Base-by-base conservation (phyloP, 2,329 filamentous ascomycete species). In the Penicillium olsonii region DNA sequence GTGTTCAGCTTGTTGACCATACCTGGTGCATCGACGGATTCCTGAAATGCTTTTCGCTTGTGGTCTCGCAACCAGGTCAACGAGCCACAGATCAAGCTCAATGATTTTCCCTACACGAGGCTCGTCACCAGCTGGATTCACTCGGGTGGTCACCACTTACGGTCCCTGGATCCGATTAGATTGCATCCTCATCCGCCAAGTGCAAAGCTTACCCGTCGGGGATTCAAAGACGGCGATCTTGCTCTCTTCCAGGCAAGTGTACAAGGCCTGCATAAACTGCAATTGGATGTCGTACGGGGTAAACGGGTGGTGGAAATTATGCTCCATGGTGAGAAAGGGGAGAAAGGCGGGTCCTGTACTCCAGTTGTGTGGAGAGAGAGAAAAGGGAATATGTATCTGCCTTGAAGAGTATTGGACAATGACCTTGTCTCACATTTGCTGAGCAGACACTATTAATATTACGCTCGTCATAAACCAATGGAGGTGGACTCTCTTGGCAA, bases 181-280 rank as follows among this genome's bases (percentile, higher is more conserved):
- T 63, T 42, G 43, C 17, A 31, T 4, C 41, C 15, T 26, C n/a
- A 27, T 24, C 4, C 22, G 22, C 22, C 8, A 24, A 8, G 22
- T 24, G n/a, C 8, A 8, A 8, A 8, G 5, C 52, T 53, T 87
- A 69, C 92, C 92, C 35, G 92, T 96, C n/a, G 92, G 92, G 38
- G 90, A 95, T 67, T 96, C 92, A 38, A 96, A 85, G 37, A 96
- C 91, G 24, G 89, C 92, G 39, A 96, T 79, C 64, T 92, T 89
- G 8, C 88, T 87, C 35, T 87, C 70, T 59, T 95, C 85, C 20
- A 96, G 81, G 52, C 90, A 89, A 42, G 83, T 74, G 66, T 95
- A 96, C 5, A 94, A 80, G 0, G 87, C 82, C 58, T 79, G 84
- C 92, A 96, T 96, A 65, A 96, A 95, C 59, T 92, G 78, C 37